Conservation (phyloP, 202 grass and related monocot species). For the Digitaria exilis region DNA sequence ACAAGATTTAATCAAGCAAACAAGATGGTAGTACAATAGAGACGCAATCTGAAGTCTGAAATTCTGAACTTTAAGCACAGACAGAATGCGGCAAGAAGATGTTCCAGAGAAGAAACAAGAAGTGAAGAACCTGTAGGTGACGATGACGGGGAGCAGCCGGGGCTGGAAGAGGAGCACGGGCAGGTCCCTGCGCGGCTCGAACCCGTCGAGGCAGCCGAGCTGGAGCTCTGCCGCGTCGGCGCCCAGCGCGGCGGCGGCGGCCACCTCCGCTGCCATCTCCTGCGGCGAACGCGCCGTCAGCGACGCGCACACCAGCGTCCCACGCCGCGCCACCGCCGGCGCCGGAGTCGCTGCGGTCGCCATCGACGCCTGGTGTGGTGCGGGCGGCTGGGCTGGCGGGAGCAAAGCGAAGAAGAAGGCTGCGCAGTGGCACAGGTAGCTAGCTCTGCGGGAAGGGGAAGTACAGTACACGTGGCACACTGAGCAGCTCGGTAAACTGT, state of each 20-base stretch:
- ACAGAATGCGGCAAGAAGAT: background rate
- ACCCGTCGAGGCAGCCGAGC: slow-evolving; percentile 59
- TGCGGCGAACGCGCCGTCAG: slow-evolving; percentile 58
- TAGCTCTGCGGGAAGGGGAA: background rate
- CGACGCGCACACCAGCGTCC: slow-evolving; percentile 72
- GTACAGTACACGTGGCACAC: background rate
- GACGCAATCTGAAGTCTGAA: background rate
- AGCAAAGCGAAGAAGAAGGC: background rate
- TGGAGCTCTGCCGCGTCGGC: slow-evolving; percentile 83
- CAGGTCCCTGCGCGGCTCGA: slow-evolving; percentile 68
- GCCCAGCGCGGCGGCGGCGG: slow-evolving; percentile 57
- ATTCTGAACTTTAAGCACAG: too few relatives aligned
- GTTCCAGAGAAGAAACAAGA: background rate
- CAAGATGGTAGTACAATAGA: background rate
- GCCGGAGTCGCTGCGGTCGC: slow-evolving; percentile 24
- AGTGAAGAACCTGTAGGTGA: slow-evolving; percentile 72
- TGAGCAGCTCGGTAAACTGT: too few relatives aligned
- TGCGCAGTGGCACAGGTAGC: too few relatives aligned
- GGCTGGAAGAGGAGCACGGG: slow-evolving; percentile 57
- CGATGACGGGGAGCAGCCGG: slow-evolving; percentile 73
- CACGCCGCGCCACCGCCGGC: slow-evolving; percentile 25
- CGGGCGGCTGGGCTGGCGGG: too few relatives aligned
- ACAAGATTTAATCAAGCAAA: background rate
- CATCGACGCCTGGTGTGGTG: background rate
- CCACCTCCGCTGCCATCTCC: slow-evolving; percentile 70